Evolutionary conservation across 148 eudicot genomes (phyloP), one percentile per base, ranked within the genome.

Genomic region (Rhododendron griersonianum): DNA sequence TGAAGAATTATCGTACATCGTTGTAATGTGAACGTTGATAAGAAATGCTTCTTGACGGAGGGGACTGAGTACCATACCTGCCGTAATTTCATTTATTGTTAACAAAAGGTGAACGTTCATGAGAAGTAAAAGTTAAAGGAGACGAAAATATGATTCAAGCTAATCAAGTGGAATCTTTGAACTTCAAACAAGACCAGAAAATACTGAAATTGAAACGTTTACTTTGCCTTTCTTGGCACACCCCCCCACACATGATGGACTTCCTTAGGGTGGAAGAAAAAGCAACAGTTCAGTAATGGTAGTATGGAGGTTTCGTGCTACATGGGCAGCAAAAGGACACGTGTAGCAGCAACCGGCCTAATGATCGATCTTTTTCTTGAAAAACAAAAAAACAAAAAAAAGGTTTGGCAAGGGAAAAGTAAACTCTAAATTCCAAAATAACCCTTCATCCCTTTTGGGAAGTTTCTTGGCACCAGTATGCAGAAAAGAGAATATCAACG

Each of bases 191-290:
- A 45, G 51, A 16, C 21, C 61, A 55, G 25, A 76, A 23, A 21
- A 23, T 23, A 21, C 2, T 5, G 48, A 44, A 71, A 30, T 33
- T 41, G 25, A 45, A 41, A 23, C 48, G 51, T 44, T 21, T 78
- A 41, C 81, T 21, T 45, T 78, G 35, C 15, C 28, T 4, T 3
- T 78, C 10, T 23, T 23, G 50, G 48, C 30, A 45, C 50, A 78
- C 1, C 10, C 53, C 51, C 81, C 45, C 14, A 53, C 18, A 16
- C 5, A 8, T 3, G n/a, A 23, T 78, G 53, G 16, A 44, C 80
- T 78, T 78, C 51, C 81, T 78, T 78, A 78, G 81, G 25, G 14
- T 78, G 18, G 28, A 78, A 78, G 81, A 21, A 18, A 75, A 35
- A 71, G 39, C 79, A 75, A 35, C 7, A 75, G 39, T 39, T 37